Evolutionary conservation across 169 alveolate species (phyloP).

Genomic region (Miamiensis avidus): DNA sequence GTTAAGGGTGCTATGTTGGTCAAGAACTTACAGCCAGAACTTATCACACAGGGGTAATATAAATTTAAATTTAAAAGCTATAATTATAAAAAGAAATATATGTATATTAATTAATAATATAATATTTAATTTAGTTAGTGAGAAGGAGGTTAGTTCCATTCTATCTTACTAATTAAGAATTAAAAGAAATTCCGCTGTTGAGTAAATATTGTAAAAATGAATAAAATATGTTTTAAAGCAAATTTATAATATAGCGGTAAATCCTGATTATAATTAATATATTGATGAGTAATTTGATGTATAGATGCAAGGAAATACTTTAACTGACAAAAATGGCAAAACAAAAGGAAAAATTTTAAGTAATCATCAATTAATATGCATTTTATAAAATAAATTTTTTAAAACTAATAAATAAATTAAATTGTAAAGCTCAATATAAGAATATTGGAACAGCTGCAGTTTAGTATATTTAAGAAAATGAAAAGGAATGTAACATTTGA

Average conservation of each 20-base stretch:
- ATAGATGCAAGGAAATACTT: neutral
- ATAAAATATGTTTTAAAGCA: too few species aligned
- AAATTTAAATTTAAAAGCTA: too few species aligned
- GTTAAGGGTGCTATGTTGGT: slow-evolving; percentile 25
- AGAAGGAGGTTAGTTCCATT: slow-evolving; percentile 28
- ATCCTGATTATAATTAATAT: too few species aligned
- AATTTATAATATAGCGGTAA: neutral
- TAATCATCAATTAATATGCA: too few species aligned
- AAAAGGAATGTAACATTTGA: neutral
- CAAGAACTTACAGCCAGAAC: slow-evolving; percentile 29
- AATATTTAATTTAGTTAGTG: neutral
- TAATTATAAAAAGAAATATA: neutral
- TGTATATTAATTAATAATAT: too few species aligned
- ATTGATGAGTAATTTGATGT: neutral
- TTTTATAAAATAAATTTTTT: too few species aligned
- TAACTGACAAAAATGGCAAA: neutral
- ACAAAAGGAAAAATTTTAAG: neutral
- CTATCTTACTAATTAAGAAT: neutral
- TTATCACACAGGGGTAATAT: slow-evolving; percentile 16
- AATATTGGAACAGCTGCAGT: neutral
- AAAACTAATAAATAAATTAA: too few species aligned
- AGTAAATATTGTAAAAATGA: too few species aligned
- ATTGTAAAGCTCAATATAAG: neutral
- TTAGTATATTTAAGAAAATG: neutral
- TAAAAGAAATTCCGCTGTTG: neutral